Evolutionary conservation across 495 filamentous ascomycete genomes (phyloP).

Genomic region (Terfezia boudieri): DNA sequence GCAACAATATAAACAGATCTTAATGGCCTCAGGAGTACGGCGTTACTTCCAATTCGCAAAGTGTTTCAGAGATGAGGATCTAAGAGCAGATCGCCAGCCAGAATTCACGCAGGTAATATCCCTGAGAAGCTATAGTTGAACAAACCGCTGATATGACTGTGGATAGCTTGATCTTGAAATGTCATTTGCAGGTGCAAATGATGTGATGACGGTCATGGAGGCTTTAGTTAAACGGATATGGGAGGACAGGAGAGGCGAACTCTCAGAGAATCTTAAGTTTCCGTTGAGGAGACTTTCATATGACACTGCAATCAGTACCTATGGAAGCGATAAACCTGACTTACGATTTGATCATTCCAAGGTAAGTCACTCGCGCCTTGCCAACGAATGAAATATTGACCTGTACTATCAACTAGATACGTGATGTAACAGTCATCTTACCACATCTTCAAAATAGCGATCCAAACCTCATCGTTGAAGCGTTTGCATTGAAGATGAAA

Average conservation of each 20-base stretch:
- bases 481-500: background rate
- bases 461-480: background rate
- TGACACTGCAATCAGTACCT: slow-evolving; percentile 51
- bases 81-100: slow-evolving; percentile 79
- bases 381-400: too few species aligned
- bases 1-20: slow-evolving; percentile 95
- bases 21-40: slow-evolving; percentile 72
- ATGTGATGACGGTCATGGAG: slow-evolving; percentile 53
- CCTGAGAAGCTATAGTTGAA: background rate
- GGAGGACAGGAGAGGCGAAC: background rate
- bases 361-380: background rate
- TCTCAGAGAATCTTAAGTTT: background rate
- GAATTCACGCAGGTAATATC: slow-evolving; percentile 73
- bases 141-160: background rate
- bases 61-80: slow-evolving; percentile 91
- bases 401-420: background rate
- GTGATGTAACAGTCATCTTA: background rate
- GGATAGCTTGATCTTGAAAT: slow-evolving; percentile 73
- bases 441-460: background rate
- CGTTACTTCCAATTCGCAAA: slow-evolving; percentile 80
- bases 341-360: slow-evolving; percentile 27
- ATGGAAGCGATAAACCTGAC: slow-evolving; percentile 87
- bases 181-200: slow-evolving; percentile 50
- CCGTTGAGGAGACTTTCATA: slow-evolving; percentile 45
- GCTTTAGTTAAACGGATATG: slow-evolving; percentile 38